Evolutionary conservation across 441 rosid genomes (phyloP).

Genomic region (Gossypium gossypioides): DNA sequence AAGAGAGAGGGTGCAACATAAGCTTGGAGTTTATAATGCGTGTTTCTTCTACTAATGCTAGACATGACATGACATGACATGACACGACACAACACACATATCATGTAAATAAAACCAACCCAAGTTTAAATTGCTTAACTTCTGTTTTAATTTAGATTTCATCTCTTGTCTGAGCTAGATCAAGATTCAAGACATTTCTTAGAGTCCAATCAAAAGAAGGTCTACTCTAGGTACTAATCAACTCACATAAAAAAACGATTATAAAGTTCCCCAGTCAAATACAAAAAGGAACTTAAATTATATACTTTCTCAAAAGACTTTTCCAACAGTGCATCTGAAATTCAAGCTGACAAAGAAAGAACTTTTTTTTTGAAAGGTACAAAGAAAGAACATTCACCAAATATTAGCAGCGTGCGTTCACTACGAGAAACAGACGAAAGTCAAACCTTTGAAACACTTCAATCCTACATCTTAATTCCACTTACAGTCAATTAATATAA

Average conservation of each 20-base stretch:
- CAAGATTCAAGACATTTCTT: neutral
- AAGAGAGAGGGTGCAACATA: neutral
- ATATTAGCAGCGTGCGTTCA: neutral
- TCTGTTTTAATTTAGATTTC: neutral
- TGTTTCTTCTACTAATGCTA: neutral
- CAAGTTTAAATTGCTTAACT: neutral
- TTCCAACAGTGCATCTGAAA: constrained; percentile 4
- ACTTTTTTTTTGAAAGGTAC: too few relatives aligned
- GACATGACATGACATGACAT: neutral
- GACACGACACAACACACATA: neutral
- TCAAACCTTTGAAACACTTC: neutral
- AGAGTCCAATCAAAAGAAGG: neutral
- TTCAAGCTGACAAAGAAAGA: constrained; percentile 1
- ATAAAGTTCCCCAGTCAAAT: neutral
- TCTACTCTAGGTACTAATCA: neutral
- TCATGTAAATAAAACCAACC: neutral
- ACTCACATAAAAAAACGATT: neutral
- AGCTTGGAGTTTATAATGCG: neutral
- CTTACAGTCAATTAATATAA: neutral
- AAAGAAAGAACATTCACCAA: neutral
- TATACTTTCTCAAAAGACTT: neutral
- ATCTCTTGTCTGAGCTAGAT: neutral
- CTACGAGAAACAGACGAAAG: neutral
- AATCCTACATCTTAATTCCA: neutral
- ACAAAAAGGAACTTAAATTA: neutral